Conservation (phyloP, 1,139 yeast genomes). For the Blastobotrys persicus region DNA sequence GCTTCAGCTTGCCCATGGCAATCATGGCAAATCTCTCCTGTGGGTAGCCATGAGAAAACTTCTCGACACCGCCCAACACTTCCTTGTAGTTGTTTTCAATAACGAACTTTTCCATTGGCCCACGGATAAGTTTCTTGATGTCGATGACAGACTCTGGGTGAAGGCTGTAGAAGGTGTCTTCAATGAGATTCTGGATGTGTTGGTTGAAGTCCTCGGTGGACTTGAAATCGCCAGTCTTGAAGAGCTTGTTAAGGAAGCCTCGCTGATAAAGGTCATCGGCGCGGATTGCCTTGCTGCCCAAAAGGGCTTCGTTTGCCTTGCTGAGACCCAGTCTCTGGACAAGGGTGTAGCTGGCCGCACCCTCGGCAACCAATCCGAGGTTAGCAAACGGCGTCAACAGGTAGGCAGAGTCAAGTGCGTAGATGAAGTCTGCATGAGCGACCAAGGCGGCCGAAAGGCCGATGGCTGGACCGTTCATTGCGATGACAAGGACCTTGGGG, state of each 20-base stretch:
- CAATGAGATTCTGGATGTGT: constrained; percentile 48
- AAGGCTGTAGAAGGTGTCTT: constrained; percentile 41
- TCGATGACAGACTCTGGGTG: constrained; percentile 58
- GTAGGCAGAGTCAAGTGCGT: constrained; percentile 63
- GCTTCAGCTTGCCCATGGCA: constrained; percentile 55
- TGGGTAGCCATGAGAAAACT: constrained; percentile 74
- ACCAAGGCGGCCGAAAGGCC: constrained; percentile 78
- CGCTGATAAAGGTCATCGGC: constrained; percentile 56
- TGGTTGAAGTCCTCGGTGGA: constrained; percentile 61
- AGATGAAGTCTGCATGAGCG: constrained; percentile 71
- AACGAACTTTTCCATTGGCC: constrained; percentile 41
- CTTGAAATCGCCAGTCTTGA: constrained; percentile 44
- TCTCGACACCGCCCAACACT: constrained; percentile 62
- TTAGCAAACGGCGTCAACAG: constrained; percentile 76
- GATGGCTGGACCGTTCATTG: constrained; percentile 84
- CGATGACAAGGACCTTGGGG: constrained; percentile 66
- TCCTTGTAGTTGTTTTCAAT: constrained; percentile 60
- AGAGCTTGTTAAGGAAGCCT: constrained; percentile 64
- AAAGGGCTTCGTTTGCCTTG: constrained; percentile 68
- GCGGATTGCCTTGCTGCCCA: constrained; percentile 63
- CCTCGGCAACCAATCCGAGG: constrained; percentile 82
- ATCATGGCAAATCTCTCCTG: constrained; percentile 63
- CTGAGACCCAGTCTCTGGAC: constrained; percentile 72
- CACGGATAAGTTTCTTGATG: constrained; percentile 55
- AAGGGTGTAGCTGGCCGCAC: constrained; percentile 69